A percentile compares a stretch with the other conserved stretches of the same genome.
phyloP scores from a whole-genome alignment of 1,139 yeast species.

The Arxiozyma slooffiae region DNA sequence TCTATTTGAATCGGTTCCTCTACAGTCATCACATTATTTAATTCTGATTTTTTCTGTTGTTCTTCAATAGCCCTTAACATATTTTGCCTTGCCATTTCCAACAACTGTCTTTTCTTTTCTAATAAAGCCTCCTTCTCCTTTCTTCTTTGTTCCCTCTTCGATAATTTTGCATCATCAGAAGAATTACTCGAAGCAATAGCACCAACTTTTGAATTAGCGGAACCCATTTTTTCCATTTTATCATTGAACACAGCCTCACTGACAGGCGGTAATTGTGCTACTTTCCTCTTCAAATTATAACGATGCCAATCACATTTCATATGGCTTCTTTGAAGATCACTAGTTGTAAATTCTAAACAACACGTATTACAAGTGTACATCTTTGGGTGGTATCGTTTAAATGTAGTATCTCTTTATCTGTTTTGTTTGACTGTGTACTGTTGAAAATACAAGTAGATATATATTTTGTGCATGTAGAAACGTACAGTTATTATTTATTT shows the following conservation, averaged over 20 bases:
- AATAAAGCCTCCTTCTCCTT: conserved; percentile 54
- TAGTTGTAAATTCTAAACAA: conserved; percentile 61
- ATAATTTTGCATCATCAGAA: conserved; percentile 38
- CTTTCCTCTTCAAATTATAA: conserved; percentile 85
- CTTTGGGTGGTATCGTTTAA: no score
- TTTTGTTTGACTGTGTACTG: background rate
- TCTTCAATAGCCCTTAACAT: conserved; percentile 33
- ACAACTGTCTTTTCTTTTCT: conserved; percentile 51
- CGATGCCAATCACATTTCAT: conserved; percentile 92
- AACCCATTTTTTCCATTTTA: conserved; percentile 47
- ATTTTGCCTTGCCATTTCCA: conserved; percentile 52
- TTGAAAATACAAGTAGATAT: no score
- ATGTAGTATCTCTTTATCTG: no score
- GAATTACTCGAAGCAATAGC: conserved; percentile 4
- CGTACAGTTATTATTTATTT: background rate
- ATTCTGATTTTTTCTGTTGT: background rate
- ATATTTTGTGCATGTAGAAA: no score
- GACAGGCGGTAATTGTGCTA: conserved; percentile 77
- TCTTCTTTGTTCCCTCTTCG: conserved; percentile 57
- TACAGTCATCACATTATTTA: background rate
- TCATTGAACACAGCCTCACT: conserved; percentile 69
- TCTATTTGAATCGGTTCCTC: conserved; percentile 1
- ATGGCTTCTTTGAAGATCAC: conserved; percentile 76
- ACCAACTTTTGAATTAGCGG: conserved; percentile 37
- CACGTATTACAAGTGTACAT: conserved; percentile 82